Conservation (phyloP, 2,329 filamentous ascomycete species). For the Tolypocladium endophyticum region DNA sequence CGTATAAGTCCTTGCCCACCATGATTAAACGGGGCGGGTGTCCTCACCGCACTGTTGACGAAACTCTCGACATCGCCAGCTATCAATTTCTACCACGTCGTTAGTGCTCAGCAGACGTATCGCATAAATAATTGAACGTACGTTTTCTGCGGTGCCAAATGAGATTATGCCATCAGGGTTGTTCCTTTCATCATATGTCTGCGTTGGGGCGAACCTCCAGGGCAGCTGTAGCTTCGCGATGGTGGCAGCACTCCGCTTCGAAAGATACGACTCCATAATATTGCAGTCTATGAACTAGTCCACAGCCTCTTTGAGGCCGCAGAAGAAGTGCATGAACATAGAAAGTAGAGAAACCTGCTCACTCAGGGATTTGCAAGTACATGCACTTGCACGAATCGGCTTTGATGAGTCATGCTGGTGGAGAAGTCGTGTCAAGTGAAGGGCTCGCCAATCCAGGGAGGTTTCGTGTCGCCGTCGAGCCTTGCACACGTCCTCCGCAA, state of each 20-base stretch:
- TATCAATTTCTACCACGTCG: slow-evolving; percentile 23
- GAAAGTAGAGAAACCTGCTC: neutral
- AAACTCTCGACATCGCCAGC: slow-evolving; percentile 22
- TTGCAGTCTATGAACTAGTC: neutral
- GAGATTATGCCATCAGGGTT: slow-evolving; percentile 33
- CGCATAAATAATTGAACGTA: neutral
- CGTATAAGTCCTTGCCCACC: neutral
- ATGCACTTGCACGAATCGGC: neutral
- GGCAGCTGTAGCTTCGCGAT: slow-evolving; percentile 14
- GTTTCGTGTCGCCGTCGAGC: too few relatives aligned
- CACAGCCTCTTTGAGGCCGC: neutral
- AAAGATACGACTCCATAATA: slow-evolving; percentile 8
- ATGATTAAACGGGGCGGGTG: neutral
- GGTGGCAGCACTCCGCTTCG: slow-evolving; percentile 13
- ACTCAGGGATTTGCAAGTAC: neutral
- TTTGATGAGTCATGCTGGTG: slow-evolving; percentile 2
- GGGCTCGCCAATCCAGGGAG: neutral
- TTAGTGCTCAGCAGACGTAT: neutral
- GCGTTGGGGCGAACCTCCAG: slow-evolving; percentile 21
- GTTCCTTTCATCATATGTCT: slow-evolving; percentile 24
- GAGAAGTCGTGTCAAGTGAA: neutral
- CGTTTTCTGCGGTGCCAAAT: slow-evolving; percentile 38
- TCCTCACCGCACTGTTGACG: slow-evolving; percentile 18
- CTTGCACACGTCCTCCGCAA: too few relatives aligned
- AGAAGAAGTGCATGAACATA: neutral